phyloP scores from a whole-genome alignment of 163 green algal species.

The Chlamydomonas reinhardtii region DNA sequence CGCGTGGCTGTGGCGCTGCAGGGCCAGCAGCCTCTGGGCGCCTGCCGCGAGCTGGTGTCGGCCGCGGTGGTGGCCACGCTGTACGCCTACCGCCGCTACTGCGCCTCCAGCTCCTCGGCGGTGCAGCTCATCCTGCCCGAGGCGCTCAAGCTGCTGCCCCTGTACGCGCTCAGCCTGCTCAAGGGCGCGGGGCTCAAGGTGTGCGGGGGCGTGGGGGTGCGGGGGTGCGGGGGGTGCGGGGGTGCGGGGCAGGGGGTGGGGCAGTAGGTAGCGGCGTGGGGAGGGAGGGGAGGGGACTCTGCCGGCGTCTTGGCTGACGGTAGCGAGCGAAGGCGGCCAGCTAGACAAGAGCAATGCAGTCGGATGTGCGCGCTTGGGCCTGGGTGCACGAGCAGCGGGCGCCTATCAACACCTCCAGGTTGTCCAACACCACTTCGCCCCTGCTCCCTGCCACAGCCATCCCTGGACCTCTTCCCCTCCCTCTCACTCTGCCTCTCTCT shows the following conservation, averaged over 20 bases:
- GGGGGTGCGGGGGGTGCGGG: neutral
- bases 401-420: no score
- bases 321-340: no score
- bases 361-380: no score
- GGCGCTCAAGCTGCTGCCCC: slow-evolving; percentile 93
- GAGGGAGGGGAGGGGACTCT: neutral
- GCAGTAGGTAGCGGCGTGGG: neutral
- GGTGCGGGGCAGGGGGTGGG: no score
- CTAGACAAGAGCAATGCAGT: no score
- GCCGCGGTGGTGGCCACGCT: slow-evolving; percentile 79
- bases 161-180: slow-evolving; percentile 90
- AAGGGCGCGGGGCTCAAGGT: slow-evolving; percentile 87
- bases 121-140: slow-evolving; percentile 97
- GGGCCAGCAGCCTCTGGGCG: slow-evolving; percentile 54
- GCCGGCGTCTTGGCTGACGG: no score
- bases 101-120: slow-evolving; percentile 65
- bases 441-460: no score
- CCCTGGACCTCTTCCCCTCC: no score
- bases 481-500: no score
- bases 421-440: neutral
- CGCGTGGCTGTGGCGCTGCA: slow-evolving; percentile 45
- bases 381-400: no score
- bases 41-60: slow-evolving; percentile 67
- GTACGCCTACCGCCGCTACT: slow-evolving; percentile 92
- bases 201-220: neutral